Evolutionary conservation across 2,329 filamentous ascomycete genomes (phyloP).

Genomic region (Cyanodermella asteris): DNA sequence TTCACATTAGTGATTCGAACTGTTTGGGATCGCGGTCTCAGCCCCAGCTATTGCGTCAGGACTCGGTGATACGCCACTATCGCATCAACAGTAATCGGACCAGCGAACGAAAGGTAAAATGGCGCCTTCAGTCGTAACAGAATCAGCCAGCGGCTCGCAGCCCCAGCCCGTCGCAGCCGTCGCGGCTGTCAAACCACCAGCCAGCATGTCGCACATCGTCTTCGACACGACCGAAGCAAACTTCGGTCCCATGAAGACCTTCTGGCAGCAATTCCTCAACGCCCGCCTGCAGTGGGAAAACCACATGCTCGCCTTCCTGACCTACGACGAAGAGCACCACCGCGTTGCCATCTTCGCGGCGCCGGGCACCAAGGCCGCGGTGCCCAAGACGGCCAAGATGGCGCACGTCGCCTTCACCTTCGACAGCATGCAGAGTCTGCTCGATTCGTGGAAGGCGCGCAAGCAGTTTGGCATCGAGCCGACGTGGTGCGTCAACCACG

Average conservation of each 20-base stretch:
- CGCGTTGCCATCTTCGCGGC: conserved; percentile 20
- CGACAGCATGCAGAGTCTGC: conserved; percentile 15
- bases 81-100: too few species aligned
- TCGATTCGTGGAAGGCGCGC: conserved; percentile 16
- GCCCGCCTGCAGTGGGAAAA: conserved; percentile 12
- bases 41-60: too few species aligned
- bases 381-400: conserved; percentile 13
- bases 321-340: conserved; percentile 27
- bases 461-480: conserved; percentile 18
- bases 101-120: too few species aligned
- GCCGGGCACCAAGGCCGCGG: conserved; percentile 10
- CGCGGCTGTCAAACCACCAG: too few species aligned
- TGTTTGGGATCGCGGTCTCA: too few species aligned
- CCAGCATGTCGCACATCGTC: conserved; percentile 13
- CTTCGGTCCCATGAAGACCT: conserved; percentile 14
- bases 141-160: too few species aligned
- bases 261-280: conserved; percentile 18
- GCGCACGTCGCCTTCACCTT: conserved; percentile 24
- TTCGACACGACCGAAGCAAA: conserved; percentile 10
- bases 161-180: too few species aligned
- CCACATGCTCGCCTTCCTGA: conserved; percentile 16
- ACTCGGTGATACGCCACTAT: too few species aligned
- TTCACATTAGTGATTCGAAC: too few species aligned
- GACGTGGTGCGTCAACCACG: conserved; percentile 25
- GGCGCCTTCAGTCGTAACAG: too few species aligned